phyloP scores from a whole-genome alignment of 2,329 filamentous ascomycete genomes.

The Knufia petricola region DNA sequence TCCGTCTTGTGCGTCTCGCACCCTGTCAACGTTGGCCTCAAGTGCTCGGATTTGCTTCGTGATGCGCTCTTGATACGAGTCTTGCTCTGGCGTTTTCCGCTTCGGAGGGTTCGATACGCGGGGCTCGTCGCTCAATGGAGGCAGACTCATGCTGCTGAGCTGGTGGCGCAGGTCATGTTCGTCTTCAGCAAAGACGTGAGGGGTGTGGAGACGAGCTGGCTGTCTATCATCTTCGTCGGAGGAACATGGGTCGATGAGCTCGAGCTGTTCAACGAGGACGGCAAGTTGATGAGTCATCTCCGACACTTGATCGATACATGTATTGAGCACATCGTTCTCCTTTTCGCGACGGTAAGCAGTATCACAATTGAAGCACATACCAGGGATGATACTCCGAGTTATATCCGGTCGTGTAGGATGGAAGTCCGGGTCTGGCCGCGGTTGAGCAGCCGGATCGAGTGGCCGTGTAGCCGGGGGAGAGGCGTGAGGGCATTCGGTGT shows the following conservation, averaged over 20 bases:
- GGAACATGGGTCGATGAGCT: neutral
- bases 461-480: slow-evolving; percentile 18
- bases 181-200: neutral
- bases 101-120: neutral
- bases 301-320: slow-evolving; percentile 11
- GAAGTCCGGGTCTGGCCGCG: slow-evolving; percentile 1
- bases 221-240: slow-evolving; percentile 2
- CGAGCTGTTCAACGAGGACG: slow-evolving; percentile 1
- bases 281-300: slow-evolving; percentile 5
- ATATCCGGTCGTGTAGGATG: slow-evolving; percentile 9
- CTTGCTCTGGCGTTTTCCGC: neutral
- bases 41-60: slow-evolving; percentile 10
- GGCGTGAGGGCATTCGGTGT: slow-evolving; percentile 17
- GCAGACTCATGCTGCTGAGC: neutral
- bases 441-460: slow-evolving; percentile 14
- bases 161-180: neutral
- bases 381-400: slow-evolving; percentile 15
- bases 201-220: neutral
- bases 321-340: slow-evolving; percentile 13
- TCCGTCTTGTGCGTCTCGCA: slow-evolving; percentile 13
- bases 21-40: slow-evolving; percentile 12
- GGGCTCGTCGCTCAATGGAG: neutral
- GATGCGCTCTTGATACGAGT: neutral
- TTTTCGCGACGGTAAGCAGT: slow-evolving; percentile 12
- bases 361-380: slow-evolving; percentile 17